Percentiles rank a stretch among this genome's conserved stretches.
Conservation (phyloP, 192 early-diverging fungal genomes). For the Coemansia sp. region DNA sequence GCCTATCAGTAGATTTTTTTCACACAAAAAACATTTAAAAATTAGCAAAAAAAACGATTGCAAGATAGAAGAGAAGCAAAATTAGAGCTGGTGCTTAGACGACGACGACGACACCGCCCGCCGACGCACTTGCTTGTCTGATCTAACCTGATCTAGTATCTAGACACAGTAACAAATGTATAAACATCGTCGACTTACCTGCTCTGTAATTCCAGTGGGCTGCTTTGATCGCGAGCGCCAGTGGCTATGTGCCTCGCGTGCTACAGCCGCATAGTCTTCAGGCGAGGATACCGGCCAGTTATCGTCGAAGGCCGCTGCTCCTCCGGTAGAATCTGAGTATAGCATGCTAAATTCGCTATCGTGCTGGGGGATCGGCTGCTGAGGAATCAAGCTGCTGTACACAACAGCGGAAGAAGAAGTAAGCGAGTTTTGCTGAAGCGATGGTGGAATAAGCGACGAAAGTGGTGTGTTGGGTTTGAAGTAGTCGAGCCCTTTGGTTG, state of each 20-base stretch:
- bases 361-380: background rate
- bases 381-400: background rate
- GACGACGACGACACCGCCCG: too few species aligned
- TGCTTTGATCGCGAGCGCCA: constrained; percentile 45
- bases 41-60: too few species aligned
- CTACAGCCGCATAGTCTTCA: constrained; percentile 29
- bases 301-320: constrained; percentile 16
- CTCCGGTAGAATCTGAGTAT: background rate
- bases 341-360: background rate
- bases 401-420: background rate
- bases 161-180: too few species aligned
- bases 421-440: constrained; percentile 8
- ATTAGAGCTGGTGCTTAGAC: too few species aligned
- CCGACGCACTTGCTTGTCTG: too few species aligned
- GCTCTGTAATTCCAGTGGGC: constrained; percentile 19
- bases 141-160: too few species aligned
- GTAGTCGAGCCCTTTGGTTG: background rate
- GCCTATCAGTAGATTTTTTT: background rate
- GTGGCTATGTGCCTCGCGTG: constrained; percentile 28
- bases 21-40: too few species aligned
- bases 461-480: background rate
- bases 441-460: constrained; percentile 17
- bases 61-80: too few species aligned
- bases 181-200: constrained; percentile 43
- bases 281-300: constrained; percentile 13